Percentiles rank a stretch among this genome's conserved stretches.
phyloP scores from a whole-genome alignment of 495 filamentous ascomycete species.

The Lasiosphaeria ovina region DNA sequence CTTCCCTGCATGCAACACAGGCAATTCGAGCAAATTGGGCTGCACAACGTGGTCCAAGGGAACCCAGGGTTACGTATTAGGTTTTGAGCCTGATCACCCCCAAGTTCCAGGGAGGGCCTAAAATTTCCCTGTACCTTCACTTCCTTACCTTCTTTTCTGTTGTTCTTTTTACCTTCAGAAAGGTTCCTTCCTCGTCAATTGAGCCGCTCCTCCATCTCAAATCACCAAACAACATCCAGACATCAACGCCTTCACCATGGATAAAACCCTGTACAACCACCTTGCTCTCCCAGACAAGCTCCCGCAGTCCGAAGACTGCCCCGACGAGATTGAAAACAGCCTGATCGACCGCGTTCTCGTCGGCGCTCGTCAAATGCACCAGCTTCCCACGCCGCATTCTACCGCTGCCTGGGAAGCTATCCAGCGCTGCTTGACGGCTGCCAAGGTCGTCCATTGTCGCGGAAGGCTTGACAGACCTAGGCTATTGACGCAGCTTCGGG shows the following conservation, averaged over 20 bases:
- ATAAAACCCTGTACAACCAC: slow-evolving; percentile 37
- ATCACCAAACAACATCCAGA: too few species aligned
- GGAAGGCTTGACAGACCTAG: slow-evolving; percentile 38
- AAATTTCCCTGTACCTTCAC: too few species aligned
- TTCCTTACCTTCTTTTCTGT: too few species aligned
- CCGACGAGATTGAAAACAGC: slow-evolving; percentile 36
- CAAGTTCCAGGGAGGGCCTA: too few species aligned
- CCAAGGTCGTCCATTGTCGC: slow-evolving; percentile 30
- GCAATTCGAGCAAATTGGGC: too few species aligned
- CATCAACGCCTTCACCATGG: background rate
- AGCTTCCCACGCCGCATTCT: slow-evolving; percentile 19
- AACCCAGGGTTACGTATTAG: too few species aligned
- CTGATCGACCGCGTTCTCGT: slow-evolving; percentile 37
- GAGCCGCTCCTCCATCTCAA: too few species aligned
- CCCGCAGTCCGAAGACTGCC: slow-evolving; percentile 40
- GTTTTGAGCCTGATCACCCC: too few species aligned
- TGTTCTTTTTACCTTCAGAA: too few species aligned
- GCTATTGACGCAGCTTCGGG: slow-evolving; percentile 34
- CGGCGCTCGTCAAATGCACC: slow-evolving; percentile 29
- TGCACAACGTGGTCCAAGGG: too few species aligned
- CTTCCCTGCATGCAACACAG: too few species aligned
- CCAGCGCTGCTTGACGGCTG: slow-evolving; percentile 32
- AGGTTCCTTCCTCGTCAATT: too few species aligned
- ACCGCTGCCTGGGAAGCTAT: slow-evolving; percentile 32
- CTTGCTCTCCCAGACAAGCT: slow-evolving; percentile 47